Evolutionary conservation across 73 alveolate species (phyloP), one percentile per base, ranked within the genome.

Genomic region (Uronychia binucleata): DNA sequence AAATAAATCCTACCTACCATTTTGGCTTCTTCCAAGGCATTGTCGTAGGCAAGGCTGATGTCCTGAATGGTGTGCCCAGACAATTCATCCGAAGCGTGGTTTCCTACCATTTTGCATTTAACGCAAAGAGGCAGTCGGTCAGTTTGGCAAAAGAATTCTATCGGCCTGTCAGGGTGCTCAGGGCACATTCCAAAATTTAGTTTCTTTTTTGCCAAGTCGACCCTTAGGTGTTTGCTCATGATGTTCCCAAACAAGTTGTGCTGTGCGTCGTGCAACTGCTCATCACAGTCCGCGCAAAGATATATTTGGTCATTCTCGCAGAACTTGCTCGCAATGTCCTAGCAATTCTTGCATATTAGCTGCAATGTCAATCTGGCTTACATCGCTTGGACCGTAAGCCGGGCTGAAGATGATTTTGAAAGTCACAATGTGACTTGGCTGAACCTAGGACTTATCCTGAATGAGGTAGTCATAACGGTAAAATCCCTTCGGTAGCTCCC

Each of bases 31-130:
- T 67, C 32, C 1, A 34, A 26, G 30, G 88, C 77, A 32, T 31
- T 78, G 26, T 33, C 28, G 30, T 81, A 81, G n/a, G 81, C 88
- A 27, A 30, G 76, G 1, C 25, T 59, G 13, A 81, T 81, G 0
- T 60, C 33, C 32, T 59, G 30, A 0, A 33, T 26, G 34, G 30
- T 28, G 31, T 81, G 88, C 28, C 29, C 8, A 0, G 33, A 0
- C 28, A 26, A 30, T 28, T 81, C 77, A 31, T 26, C 79, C 1
- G 59, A 28, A 58, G 80, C 30, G 32, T 81, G 88, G 60, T 81
- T 58, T n/a, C 81, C 88, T 59, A 27, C 35, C 26, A 81, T 60
- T 33, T 59, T 59, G n/a, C 88, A 81, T 28, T 58, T 25, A 14
- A 28, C 74, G 27, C 88, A 81, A 26, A 81, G 32, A 29, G 88